These are phyloP conservation scores for Phytophthora podocarpi DNA, from an alignment of 352 stramenopile species.

Conservation along the genomic window DNA sequence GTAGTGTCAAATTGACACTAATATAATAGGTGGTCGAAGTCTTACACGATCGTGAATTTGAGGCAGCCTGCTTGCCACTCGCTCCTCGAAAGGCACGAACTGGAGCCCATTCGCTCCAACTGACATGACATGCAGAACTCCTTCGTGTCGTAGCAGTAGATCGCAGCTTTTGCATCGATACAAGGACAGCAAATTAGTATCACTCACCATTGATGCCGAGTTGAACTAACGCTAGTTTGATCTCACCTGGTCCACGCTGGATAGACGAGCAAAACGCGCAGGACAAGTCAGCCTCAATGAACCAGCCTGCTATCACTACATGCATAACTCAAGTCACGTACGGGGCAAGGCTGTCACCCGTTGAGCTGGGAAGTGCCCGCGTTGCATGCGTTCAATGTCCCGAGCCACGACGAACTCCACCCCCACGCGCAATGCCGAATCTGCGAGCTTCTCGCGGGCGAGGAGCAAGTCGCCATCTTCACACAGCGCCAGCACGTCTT, in stretches of 20 bases:
- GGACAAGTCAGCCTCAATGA: slow-evolving; percentile 12
- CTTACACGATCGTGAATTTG: slow-evolving; percentile 27
- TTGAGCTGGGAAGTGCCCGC: slow-evolving; percentile 48
- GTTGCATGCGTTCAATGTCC: slow-evolving; percentile 53
- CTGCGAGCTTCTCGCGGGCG: slow-evolving; percentile 45
- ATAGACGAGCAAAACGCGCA: not conserved
- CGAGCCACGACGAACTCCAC: slow-evolving; percentile 49
- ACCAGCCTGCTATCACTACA: not conserved
- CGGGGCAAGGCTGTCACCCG: slow-evolving; percentile 53
- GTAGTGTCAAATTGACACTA: too few relatives aligned
- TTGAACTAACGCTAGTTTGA: slow-evolving; percentile 1
- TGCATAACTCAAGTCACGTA: slow-evolving; percentile 14
- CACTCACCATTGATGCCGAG: not conserved
- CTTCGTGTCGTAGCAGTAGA: slow-evolving; percentile 35
- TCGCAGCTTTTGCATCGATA: slow-evolving; percentile 29
- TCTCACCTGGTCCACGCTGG: slow-evolving; percentile 42
- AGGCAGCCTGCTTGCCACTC: slow-evolving; percentile 16
- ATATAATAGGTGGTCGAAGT: too few relatives aligned
- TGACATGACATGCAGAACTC: slow-evolving; percentile 20
- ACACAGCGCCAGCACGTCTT: slow-evolving; percentile 53
- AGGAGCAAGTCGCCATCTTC: slow-evolving; percentile 65
- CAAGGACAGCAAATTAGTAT: not conserved
- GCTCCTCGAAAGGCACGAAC: slow-evolving; percentile 33
- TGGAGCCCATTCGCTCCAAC: slow-evolving; percentile 27
- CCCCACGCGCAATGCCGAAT: slow-evolving; percentile 38